A percentile compares a stretch with the other conserved stretches of the same genome.
Evolutionary conservation across 495 filamentous ascomycete genomes (phyloP).

Genomic region (Neurospora tetrasperma): DNA sequence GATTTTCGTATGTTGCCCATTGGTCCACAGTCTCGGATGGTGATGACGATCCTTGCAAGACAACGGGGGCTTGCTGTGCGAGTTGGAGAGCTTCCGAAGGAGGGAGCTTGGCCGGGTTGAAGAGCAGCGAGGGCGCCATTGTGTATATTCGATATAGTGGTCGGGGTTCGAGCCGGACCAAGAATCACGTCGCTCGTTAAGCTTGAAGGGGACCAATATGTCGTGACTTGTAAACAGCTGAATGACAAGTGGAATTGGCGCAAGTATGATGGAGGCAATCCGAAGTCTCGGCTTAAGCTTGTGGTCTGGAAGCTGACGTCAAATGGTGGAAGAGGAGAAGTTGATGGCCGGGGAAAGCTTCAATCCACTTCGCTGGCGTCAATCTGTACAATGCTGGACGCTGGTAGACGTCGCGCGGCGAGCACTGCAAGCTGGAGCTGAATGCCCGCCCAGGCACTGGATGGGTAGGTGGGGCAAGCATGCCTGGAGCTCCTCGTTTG

Average conservation of each 20-base stretch:
- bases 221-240: not conserved
- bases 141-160: not conserved
- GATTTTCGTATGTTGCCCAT: constrained; percentile 77
- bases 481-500: not conserved
- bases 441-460: not conserved
- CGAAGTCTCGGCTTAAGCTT: not conserved
- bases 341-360: not conserved
- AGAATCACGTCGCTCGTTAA: not conserved
- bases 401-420: not conserved
- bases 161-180: not conserved
- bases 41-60: constrained; percentile 46
- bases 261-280: not conserved
- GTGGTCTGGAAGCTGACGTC: not conserved
- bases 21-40: constrained; percentile 61
- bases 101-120: constrained; percentile 38
- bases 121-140: constrained; percentile 42
- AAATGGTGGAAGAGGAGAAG: not conserved
- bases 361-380: not conserved
- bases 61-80: constrained; percentile 65
- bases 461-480: not conserved
- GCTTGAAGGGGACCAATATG: not conserved
- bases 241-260: not conserved
- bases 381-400: not conserved
- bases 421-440: not conserved
- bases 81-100: constrained; percentile 50